Percentiles rank a stretch among this genome's conserved stretches.
phyloP scores from a whole-genome alignment of 352 stramenopile species.

The Globisporangium spinosum region DNA sequence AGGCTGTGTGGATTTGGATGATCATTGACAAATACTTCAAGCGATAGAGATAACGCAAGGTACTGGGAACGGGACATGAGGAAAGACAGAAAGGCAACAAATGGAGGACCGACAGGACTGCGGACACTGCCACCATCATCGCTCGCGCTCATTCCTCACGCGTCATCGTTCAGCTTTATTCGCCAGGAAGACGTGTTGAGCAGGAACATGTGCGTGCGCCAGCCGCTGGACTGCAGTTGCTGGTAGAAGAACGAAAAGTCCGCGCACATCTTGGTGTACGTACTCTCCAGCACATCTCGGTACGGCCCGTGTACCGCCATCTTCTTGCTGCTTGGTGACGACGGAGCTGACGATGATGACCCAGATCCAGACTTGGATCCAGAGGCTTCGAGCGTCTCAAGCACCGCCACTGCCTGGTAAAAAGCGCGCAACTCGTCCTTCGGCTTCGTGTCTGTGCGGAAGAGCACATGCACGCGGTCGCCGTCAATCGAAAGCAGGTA shows the following conservation, averaged over 20 bases:
- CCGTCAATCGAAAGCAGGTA: slow-evolving; percentile 49
- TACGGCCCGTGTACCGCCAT: background rate
- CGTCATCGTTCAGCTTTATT: slow-evolving; percentile 50
- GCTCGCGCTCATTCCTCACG: slow-evolving; percentile 15
- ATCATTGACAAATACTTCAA: background rate
- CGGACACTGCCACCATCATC: background rate
- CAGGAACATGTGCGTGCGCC: slow-evolving; percentile 72
- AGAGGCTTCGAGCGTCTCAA: slow-evolving; percentile 31
- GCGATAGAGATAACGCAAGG: background rate
- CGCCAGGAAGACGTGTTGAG: slow-evolving; percentile 63
- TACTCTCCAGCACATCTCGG: slow-evolving; percentile 35
- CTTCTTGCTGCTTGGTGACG: slow-evolving; percentile 20
- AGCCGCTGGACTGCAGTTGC: slow-evolving; percentile 54
- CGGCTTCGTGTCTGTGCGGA: slow-evolving; percentile 40
- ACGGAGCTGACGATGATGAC: slow-evolving; percentile 11
- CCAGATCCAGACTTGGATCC: background rate
- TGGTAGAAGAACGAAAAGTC: slow-evolving; percentile 68
- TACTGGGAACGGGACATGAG: background rate
- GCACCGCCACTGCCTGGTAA: slow-evolving; percentile 60
- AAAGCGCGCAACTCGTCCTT: slow-evolving; percentile 70
- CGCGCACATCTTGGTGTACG: slow-evolving; percentile 40
- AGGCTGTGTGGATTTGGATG: background rate
- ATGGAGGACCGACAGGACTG: background rate
- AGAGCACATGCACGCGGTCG: slow-evolving; percentile 46
- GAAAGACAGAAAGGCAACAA: background rate